Evolutionary conservation across 495 filamentous ascomycete species (phyloP).

Genomic region (Podospora pseudoanserina): DNA sequence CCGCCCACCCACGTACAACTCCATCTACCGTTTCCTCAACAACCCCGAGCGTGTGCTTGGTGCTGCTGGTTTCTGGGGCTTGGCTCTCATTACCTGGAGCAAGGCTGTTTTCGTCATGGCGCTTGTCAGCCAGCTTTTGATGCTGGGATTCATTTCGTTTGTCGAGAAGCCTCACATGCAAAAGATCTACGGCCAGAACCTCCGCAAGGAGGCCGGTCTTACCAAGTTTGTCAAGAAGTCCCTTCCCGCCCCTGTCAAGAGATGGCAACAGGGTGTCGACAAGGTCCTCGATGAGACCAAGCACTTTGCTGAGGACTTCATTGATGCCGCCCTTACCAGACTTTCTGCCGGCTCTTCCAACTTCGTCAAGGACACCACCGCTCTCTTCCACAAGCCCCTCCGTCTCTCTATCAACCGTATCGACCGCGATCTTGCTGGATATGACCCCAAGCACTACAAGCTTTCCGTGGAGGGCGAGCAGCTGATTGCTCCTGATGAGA

Average conservation of each 20-base stretch:
- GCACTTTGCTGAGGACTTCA: conserved; percentile 84
- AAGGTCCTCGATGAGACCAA: conserved; percentile 78
- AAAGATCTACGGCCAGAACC: conserved; percentile 82
- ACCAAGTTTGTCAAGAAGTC: conserved; percentile 85
- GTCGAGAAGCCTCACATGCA: conserved; percentile 98
- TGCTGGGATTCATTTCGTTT: conserved; percentile 83
- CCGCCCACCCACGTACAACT: conserved; percentile 87
- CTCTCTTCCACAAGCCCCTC: conserved; percentile 82
- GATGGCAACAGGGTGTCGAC: conserved; percentile 78
- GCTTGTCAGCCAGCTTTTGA: conserved; percentile 77
- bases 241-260: conserved; percentile 70
- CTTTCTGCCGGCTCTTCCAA: conserved; percentile 80
- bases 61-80: conserved; percentile 92
- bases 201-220: conserved; percentile 84
- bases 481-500: conserved; percentile 49
- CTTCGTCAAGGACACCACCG: conserved; percentile 82
- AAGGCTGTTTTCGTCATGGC: conserved; percentile 78
- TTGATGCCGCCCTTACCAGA: conserved; percentile 83
- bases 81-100: conserved; percentile 88
- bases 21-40: conserved; percentile 96
- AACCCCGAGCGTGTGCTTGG: conserved; percentile 94
- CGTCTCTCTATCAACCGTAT: conserved; percentile 81
- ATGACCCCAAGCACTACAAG: conserved; percentile 76
- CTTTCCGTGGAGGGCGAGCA: conserved; percentile 67
- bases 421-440: conserved; percentile 76